Evolutionary conservation across 2,329 filamentous ascomycete species (phyloP), one percentile per base, ranked within the genome.

Genomic region (Aspergillus puulaauensis): DNA sequence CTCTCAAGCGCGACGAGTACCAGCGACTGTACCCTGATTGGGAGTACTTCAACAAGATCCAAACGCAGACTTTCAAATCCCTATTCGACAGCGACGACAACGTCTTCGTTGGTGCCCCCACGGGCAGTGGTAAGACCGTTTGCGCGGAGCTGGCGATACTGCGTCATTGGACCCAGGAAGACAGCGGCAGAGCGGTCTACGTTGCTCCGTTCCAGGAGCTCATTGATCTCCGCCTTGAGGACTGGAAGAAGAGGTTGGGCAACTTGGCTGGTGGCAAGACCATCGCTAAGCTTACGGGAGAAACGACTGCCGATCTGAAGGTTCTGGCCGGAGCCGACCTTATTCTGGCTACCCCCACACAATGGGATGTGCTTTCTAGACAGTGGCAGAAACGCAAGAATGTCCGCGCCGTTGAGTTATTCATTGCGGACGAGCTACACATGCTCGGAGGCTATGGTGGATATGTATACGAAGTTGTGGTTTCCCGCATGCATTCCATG

Each of bases 401-500:
- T 66, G 87, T 99, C 1, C 91, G 97, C 71, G 89, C 87, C 3
- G 90, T 98, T 19, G 86, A 92, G 66, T 81, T 99, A 0, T 92
- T 99, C 72, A 93, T 99, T 64, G 93, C 93, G 1, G 96, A 99
- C 73, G 93, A 98, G 71, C 81, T 99, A 54, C 95, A 99, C 71
- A 88, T 98, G 80, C 82, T 99, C 31, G 95, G 93, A 59, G 93
- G 92, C 14, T 86, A 88, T 52, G 84, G 86, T 62, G 96, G 95
- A 31, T 96, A 93, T 72, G 83, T 96, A 31, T 99, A 99, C 75
- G 95, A 99, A 79, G 90, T 95, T 52, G 88, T 99, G 52, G 90
- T 99, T n/a, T 97, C 95, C 61, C 89, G 95, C 52, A 97, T 98
- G 90, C 92, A 96, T 72, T 95, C 95, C 63, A 97, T 99, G 71